Base-by-base conservation (phyloP, 2,329 filamentous ascomycete species). In the Bipolaris oryzae region DNA sequence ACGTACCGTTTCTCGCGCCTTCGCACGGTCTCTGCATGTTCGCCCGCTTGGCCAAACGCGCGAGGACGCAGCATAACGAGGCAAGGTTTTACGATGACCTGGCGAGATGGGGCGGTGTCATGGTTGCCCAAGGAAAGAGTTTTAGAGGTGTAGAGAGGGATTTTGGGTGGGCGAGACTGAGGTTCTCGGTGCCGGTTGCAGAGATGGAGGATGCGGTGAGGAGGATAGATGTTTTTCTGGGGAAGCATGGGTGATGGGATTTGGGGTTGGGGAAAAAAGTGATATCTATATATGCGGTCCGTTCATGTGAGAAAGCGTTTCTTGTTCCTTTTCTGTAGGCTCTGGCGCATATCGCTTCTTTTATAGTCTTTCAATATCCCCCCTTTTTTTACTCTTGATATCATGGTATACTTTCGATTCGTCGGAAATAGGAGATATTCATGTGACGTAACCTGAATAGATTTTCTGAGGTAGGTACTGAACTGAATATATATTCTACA, bases 11-110 rank as follows among this genome's bases (percentile, higher is more conserved):
- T 50, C 50, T 74, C 13, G 42, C 54, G 7, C 66, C 70, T 0
- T 69, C 69, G 2, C 61, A 71, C n/a, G 70, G 71, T 6, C 56
- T 72, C 15, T 68, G 69, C n/a, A 13, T 74, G 1, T 72, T 69
- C 41, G 71, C 69, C 0, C 63, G 62, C 23, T 37, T 70, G 9
- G 67, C 59, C 5, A 63, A 54, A 7, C 50, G 45, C 3, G 60
- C 62, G 0, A 61, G 44, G 34, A 66, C 41, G 18, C 43, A 34
- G 1, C 58, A 55, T 13, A 66, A 74, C 3, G 70, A 74, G 38
- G 51, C 28, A 5, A 21, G 25, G 0, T 70, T 70, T 16, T 72
- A 59, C 33, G 41, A 64, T 25, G 52, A 56, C 3, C 44, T 74
- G 44, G 62, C 54, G 1, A 37, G 48, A 1, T 9, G 23, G 15